Conservation (phyloP, 306 rosid species). For the Lupinus albus region DNA sequence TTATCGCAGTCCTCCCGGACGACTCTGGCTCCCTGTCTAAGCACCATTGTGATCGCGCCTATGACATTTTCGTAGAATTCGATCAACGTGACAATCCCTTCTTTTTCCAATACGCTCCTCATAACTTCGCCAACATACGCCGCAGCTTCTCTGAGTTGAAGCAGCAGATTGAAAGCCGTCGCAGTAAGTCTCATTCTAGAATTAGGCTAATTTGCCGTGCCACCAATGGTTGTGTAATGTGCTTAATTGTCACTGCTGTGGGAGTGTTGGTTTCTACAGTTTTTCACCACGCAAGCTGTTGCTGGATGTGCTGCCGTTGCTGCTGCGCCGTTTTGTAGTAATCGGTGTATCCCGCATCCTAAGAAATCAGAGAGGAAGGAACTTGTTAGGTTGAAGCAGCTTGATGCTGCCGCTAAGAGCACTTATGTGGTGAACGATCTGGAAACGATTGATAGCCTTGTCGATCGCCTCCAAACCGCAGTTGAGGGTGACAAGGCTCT, state of each 20-base stretch:
- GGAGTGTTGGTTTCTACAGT: constrained; percentile 25
- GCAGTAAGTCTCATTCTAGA: constrained; percentile 51
- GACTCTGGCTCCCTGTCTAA: constrained; percentile 35
- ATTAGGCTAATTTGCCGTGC: constrained; percentile 50
- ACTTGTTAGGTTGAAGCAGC: constrained; percentile 54
- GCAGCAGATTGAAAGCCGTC: constrained; percentile 50
- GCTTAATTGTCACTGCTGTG: constrained; percentile 40
- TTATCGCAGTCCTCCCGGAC: constrained; percentile 47
- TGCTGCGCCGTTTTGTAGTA: constrained; percentile 38
- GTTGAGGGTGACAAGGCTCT: constrained; percentile 58
- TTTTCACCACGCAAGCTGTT: constrained; percentile 46
- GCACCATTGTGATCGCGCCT: constrained; percentile 53
- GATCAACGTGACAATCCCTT: constrained; percentile 56
- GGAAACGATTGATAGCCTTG: constrained; percentile 61
- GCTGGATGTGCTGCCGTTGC: constrained; percentile 30
- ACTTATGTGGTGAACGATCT: constrained; percentile 52
- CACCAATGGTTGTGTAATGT: constrained; percentile 39
- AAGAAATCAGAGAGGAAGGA: constrained; percentile 35
- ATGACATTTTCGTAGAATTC: constrained; percentile 52
- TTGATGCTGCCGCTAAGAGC: constrained; percentile 63
- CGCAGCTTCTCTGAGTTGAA: constrained; percentile 52
- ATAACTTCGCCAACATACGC: constrained; percentile 42
- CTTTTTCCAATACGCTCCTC: constrained; percentile 39
- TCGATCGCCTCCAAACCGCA: constrained; percentile 47
- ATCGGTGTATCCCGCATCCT: constrained; percentile 35